Evolutionary conservation across 768 basidiomycete species (phyloP).

Genomic region (Collybiopsis confluens): DNA sequence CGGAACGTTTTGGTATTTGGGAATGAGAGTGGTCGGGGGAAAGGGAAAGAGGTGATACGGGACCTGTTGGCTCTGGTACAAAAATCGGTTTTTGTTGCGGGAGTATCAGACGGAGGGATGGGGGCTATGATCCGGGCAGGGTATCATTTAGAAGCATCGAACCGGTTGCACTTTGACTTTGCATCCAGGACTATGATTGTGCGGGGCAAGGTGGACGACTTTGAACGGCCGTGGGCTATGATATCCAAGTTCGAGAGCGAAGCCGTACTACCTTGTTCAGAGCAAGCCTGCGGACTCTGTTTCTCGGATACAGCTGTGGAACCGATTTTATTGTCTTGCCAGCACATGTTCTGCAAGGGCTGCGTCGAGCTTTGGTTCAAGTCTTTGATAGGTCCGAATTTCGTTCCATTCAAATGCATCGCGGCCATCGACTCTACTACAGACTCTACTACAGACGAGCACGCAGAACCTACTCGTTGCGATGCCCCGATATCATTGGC

Average conservation of each 20-base stretch:
- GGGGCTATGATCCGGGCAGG: slow-evolving; percentile 36
- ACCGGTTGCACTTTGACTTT: slow-evolving; percentile 17
- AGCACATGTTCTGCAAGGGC: slow-evolving; percentile 46
- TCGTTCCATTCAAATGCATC: slow-evolving; percentile 34
- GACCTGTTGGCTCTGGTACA: slow-evolving; percentile 38
- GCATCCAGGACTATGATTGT: slow-evolving; percentile 31
- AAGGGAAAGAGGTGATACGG: slow-evolving; percentile 26
- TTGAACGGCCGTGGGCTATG: slow-evolving; percentile 22
- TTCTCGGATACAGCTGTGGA: slow-evolving; percentile 18
- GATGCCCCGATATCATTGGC: slow-evolving; percentile 30
- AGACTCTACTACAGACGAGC: neutral
- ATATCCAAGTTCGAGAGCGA: slow-evolving; percentile 15
- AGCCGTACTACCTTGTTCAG: slow-evolving; percentile 11
- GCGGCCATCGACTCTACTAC: slow-evolving; percentile 15
- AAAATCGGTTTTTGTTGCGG: slow-evolving; percentile 28
- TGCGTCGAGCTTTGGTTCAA: slow-evolving; percentile 45
- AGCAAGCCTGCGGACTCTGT: slow-evolving; percentile 35
- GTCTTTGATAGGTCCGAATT: slow-evolving; percentile 23
- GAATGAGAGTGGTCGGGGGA: slow-evolving; percentile 20
- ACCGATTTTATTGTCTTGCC: slow-evolving; percentile 38
- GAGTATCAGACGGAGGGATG: slow-evolving; percentile 28
- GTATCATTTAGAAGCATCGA: slow-evolving; percentile 24
- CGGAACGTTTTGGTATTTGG: slow-evolving; percentile 39
- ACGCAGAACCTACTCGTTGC: slow-evolving; percentile 21
- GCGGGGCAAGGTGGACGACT: slow-evolving; percentile 30